Conservation (phyloP, 2,329 filamentous ascomycete genomes). For the Neofusicoccum kwambonambiense region DNA sequence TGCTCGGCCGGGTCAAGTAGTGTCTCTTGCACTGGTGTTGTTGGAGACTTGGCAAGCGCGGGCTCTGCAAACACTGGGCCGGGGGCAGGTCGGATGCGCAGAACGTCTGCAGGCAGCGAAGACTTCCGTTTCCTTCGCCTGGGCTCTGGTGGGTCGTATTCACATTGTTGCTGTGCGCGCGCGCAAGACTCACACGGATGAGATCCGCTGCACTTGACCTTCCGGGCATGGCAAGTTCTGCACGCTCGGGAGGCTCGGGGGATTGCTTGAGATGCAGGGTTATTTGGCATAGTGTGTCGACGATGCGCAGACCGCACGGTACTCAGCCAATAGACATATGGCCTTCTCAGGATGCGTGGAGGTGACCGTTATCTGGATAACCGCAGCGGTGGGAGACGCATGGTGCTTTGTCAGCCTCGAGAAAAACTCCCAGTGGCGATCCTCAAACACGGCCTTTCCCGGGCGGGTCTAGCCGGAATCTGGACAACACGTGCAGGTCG, state of each 20-base stretch:
- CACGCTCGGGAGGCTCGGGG: neutral
- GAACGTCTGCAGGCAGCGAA: neutral
- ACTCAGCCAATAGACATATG: no score
- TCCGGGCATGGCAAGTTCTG: neutral
- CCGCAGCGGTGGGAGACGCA: no score
- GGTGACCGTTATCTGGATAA: no score
- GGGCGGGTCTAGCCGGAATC: neutral
- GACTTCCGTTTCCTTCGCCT: neutral
- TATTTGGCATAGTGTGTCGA: neutral
- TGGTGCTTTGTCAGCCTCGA: neutral
- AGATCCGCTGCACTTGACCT: neutral
- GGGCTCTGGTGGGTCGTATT: neutral
- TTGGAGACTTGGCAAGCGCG: neutral
- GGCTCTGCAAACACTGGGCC: neutral
- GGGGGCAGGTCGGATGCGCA: neutral
- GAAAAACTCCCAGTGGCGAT: neutral
- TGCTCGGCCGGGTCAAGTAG: neutral
- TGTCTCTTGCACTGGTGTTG: neutral
- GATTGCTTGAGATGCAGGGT: neutral
- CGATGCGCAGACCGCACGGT: neutral
- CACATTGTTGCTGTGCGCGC: neutral
- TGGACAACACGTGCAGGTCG: neutral
- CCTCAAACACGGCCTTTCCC: neutral
- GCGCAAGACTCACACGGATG: neutral
- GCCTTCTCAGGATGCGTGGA: no score